phyloP scores from a whole-genome alignment of 2,329 filamentous ascomycete genomes.

The Stachybotrys chartarum region DNA sequence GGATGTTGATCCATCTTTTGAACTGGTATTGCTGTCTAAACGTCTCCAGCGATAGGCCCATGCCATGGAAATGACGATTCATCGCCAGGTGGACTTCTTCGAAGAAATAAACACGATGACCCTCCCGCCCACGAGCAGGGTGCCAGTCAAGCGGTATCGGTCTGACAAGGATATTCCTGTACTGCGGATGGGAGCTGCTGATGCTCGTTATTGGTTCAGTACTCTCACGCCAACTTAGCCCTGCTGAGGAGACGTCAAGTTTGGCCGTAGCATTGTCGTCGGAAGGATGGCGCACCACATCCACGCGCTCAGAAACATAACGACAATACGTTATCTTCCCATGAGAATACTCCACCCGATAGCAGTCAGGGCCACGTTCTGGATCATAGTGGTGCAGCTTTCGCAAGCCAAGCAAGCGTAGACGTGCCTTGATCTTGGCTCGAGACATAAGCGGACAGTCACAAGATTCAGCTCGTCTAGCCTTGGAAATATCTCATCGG shows the following conservation, averaged over 20 bases:
- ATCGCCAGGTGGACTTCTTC: not conserved
- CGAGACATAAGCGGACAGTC: not conserved
- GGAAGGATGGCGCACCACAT: not conserved
- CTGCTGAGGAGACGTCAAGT: too few species aligned
- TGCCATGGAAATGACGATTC: not conserved
- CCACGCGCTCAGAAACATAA: not conserved
- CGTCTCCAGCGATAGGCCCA: not conserved
- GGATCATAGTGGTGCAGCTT: not conserved
- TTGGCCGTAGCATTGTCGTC: too few species aligned
- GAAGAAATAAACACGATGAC: not conserved
- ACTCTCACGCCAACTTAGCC: too few species aligned
- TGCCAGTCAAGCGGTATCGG: not conserved
- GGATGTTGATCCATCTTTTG: not conserved
- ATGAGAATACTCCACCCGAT: too few species aligned
- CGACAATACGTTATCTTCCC: too few species aligned
- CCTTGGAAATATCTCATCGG: not conserved
- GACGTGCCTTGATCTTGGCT: not conserved
- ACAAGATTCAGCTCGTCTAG: not conserved
- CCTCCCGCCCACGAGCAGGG: not conserved
- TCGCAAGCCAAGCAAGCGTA: not conserved
- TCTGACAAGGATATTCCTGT: too few species aligned
- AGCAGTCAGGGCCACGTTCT: not conserved
- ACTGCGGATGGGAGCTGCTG: not conserved
- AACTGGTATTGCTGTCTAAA: not conserved
- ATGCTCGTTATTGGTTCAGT: too few species aligned